Evolutionary conservation across 2,329 filamentous ascomycete genomes (phyloP).

Genomic region (Curvularia verruculosa): DNA sequence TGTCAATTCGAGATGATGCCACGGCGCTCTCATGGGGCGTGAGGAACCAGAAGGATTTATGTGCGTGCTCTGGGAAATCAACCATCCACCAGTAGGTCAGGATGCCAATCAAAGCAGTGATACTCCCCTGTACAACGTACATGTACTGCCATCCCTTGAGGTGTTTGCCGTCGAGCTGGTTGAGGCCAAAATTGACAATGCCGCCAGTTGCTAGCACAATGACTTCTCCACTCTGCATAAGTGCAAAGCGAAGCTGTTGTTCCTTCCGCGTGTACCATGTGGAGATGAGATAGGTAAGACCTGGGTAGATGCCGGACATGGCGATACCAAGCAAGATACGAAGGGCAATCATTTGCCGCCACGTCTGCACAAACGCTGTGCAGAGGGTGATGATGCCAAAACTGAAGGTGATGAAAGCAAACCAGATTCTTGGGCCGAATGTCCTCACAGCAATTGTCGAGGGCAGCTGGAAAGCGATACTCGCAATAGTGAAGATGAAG

Average conservation of each 20-base stretch:
- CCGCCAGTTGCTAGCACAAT: slow-evolving; percentile 68
- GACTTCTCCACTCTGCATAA: slow-evolving; percentile 69
- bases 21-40: slow-evolving; percentile 61
- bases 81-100: slow-evolving; percentile 73
- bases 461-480: slow-evolving; percentile 71
- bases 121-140: slow-evolving; percentile 69
- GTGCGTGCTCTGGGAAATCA: slow-evolving; percentile 69
- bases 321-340: slow-evolving; percentile 69
- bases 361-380: slow-evolving; percentile 70
- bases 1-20: slow-evolving; percentile 63
- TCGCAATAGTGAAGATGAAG: slow-evolving; percentile 74
- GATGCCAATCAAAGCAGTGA: slow-evolving; percentile 64
- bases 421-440: slow-evolving; percentile 68
- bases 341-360: slow-evolving; percentile 72
- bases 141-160: slow-evolving; percentile 72
- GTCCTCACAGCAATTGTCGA: slow-evolving; percentile 70
- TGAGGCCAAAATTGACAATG: slow-evolving; percentile 73
- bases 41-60: slow-evolving; percentile 64
- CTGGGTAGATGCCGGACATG: slow-evolving; percentile 57
- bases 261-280: slow-evolving; percentile 70
- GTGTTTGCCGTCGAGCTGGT: slow-evolving; percentile 63
- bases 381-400: slow-evolving; percentile 71
- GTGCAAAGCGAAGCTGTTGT: slow-evolving; percentile 69
- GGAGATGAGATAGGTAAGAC: slow-evolving; percentile 61
- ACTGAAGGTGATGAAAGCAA: slow-evolving; percentile 63